Base-by-base conservation (phyloP, 305 asterid genomes). In the Vinca major region DNA sequence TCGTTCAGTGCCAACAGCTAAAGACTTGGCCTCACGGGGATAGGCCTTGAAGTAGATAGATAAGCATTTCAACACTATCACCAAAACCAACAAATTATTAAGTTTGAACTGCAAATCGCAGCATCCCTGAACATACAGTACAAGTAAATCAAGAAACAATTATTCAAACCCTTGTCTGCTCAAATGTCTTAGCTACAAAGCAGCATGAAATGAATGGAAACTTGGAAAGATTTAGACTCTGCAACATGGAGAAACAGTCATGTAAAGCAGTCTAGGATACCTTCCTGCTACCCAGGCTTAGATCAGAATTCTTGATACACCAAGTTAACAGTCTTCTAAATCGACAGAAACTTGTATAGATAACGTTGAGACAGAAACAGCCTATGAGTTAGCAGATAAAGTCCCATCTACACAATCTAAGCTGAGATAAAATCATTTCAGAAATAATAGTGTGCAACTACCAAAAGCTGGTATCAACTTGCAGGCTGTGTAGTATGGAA, bases 131-230 rank as follows among this genome's bases (percentile, higher is more conserved):
- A 16, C 39, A 61, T 12, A 61, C 48, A 14, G 14, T 16, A 61
- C 48, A 2, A 14, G 26, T 39, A 39, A 39, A 60, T 60, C 26
- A 3, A 20, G 13, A n/a, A 26, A 49, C 41, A 5, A 56, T 20
- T 17, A 40, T 44, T 68, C 45, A 68, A 26, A 68, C 26, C 63
- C 51, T 63, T n/a, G 9, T 17, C 47, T 37, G 20, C 47, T 20
- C 39, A 55, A 21, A 55, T 55, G 39, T n/a, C 64, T 26, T 37
- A 37, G 49, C 60, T 45, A 41, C 36, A 53, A 21, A 54, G 33
- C 21, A 52, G 56, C 43, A 49, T 51, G 5, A 26, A 60, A 7
- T 39, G 65, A 19, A 60, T 8, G 19, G 4, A 9, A 2, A 61
- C 48, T 37, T 4, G 11, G 5, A 12, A 50, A 44, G 50, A 49